Base-by-base conservation (phyloP, 1,284 basidiomycete genomes). In the Kalmanozyma brasiliensis region DNA sequence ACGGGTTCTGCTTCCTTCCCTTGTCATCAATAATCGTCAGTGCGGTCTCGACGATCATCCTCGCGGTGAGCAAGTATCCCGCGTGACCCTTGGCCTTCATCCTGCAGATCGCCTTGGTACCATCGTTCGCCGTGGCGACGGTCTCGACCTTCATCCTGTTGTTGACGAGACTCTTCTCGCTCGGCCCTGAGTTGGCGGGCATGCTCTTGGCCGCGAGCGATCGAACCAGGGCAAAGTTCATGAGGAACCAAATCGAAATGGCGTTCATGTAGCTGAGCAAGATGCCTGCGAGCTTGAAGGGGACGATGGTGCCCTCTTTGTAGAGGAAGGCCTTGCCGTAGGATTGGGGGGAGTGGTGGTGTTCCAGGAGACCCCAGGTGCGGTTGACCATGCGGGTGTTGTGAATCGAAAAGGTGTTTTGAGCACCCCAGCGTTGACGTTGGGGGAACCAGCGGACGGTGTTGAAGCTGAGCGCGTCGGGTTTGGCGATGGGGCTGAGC, bases 381-480 rank as follows among this genome's bases (percentile, higher is more conserved):
- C 93, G 88, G 67, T 91, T 88, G 33, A 93, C 90, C 29, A 92
- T 83, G 17, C 87, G 83, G 30, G 85, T 84, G 78, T 95, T 92
- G 42, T 85, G 76, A 1, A 84, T 63, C 13, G 84, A 82, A 88
- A 94, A 91, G 38, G 89, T 74, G 80, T 86, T 91, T 64, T 87
- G 84, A 0, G 84, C 84, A 26, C 91, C 92, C 55, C 85, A 84
- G 14, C 86, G 73, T 1, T 76, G 30, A 82, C 85, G 49, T 80
- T 83, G 41, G 85, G 85, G 59, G 86, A 80, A 23, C 84, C 83
- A 61, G 87, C 85, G 58, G 3, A 83, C 83, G 74, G 88, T 88
- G 6, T 87, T 69, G 8, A 87, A 79, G 22, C 76, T 1, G 37
- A 61, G 0, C 85, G 83, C n/a, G 82, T 74, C 3, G 72, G 84